Evolutionary conservation across 208 protist species (phyloP), one percentile per base, ranked within the genome.

Genomic region (Crithidia bombi): DNA sequence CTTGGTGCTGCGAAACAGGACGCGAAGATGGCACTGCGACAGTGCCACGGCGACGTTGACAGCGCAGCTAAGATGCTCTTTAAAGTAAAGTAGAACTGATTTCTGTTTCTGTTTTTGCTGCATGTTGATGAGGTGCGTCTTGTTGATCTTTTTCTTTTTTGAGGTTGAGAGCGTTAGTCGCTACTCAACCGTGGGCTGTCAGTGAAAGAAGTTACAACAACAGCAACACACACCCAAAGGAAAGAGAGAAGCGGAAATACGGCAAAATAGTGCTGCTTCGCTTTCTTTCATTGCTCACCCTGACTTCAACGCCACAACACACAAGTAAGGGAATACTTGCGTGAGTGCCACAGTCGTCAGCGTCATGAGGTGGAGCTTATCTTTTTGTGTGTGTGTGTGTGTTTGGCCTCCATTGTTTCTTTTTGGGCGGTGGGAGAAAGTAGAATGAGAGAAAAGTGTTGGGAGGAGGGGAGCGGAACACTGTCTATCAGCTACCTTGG

Each of bases 21-120:
- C 43, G 91, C 87, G 26, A 94, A 91, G 85, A 69, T 63, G n/a
- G 85, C 87, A 23, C 73, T 96, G 26, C 82, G 85, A 51, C 69
- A 72, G 59, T 79, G 74, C 36, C 72, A 84, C 56, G 88, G 88
- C 21, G 81, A 94, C 62, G 73, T 81, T 1, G 68, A 89, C 39
- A 52, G 63, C n/a, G 91, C 88, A 19, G 78, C 78, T 11, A 82
- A 78, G 51, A 73, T 87, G 52, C 73, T 93, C 14, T 91, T 96
- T 55, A 75, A 65, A 36, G 35, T 69, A 36, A 55, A 67, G 50
- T 43, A 33, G 28, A 47, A 47, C 0, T 36, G 6, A 17, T 5
- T 41, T 41, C 19, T 50, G 49, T 69, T 58, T 69, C 17, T 52
- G 35, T 38, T 44, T 43, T 57, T 65, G 66, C 50, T 71, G 38